Evolutionary conservation across 2,329 filamentous ascomycete genomes (phyloP).

Genomic region (Alternaria triticina): DNA sequence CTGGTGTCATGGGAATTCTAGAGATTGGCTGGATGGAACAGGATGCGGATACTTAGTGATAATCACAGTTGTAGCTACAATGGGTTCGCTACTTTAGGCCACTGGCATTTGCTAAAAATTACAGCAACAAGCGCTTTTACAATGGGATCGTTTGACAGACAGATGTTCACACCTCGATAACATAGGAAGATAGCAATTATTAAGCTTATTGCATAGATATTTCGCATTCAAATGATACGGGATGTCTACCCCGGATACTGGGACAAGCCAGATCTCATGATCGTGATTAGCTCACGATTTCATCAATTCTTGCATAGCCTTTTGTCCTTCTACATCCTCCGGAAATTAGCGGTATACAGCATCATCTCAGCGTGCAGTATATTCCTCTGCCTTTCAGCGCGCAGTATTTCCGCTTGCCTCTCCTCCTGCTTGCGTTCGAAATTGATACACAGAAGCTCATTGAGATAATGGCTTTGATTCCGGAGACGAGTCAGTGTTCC

Average conservation of each 20-base stretch:
- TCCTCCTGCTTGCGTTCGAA: background rate
- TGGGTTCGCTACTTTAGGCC: background rate
- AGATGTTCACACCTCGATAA: background rate
- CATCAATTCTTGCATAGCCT: background rate
- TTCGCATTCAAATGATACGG: background rate
- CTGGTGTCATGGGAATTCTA: background rate
- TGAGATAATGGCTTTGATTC: background rate
- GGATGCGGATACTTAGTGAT: background rate
- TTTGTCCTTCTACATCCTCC: background rate
- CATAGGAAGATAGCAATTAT: background rate
- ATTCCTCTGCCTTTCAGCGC: background rate
- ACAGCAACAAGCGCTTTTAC: background rate
- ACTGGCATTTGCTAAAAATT: background rate
- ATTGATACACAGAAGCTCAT: background rate
- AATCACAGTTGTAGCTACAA: background rate
- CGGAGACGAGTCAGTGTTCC: background rate
- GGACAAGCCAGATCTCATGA: background rate
- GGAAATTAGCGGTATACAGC: background rate
- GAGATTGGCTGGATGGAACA: background rate
- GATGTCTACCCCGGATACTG: background rate
- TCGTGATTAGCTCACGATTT: background rate
- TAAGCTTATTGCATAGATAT: background rate
- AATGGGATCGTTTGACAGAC: background rate
- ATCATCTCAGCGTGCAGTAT: background rate
- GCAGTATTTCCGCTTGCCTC: background rate